Evolutionary conservation across 371 early-diverging fungal species (phyloP), one percentile per base, ranked within the genome.

Genomic region (Cokeromyces recurvatus): DNA sequence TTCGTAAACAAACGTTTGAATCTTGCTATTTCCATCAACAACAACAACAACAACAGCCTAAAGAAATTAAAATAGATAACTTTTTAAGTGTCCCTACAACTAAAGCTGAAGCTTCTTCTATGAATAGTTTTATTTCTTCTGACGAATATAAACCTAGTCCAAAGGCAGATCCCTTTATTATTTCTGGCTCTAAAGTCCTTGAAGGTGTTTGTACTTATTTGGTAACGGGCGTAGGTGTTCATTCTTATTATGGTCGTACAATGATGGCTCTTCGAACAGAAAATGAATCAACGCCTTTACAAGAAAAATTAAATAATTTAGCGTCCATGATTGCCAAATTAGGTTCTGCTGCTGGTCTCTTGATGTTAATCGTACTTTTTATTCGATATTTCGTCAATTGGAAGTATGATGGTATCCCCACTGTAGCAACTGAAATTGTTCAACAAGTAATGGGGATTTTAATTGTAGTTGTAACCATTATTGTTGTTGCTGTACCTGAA

Each of bases 401-500:
- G 59, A 56, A 57, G 21, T 36, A 35, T 15, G 36, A 39, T 1
- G 59, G 56, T 8, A 48, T 69, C 3, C 64, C 71, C 3, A 37
- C 29, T 20, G 41, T 44, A 16, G 53, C 71, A 2, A 55, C 78
- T 9, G 50, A 64, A 0, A 78, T 79, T 39, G 75, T 82, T n/a
- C 15, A 63, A 29, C 59, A 48, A n/a, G 62, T 87, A 24, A 78
- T 81, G 51, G 51, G 68, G 38, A 86, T 89, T 36, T 24, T 87
- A 34, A 89, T 89, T 67, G 71, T 81, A 1, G 72, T 83, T 14
- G 79, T 89, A 16, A 87, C 86, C 0, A 73, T 89, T 22, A 69
- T 89, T 6, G 89, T 89, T n/a, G 87, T 89, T 10, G 89, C 89
- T 44, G 87, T 87, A 7, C 90, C 90, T 14, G 90, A 89, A 66